A percentile compares a stretch with the other conserved stretches of the same genome.
Evolutionary conservation across 2,329 filamentous ascomycete genomes (phyloP).

Genomic region (Diaporthe eres): DNA sequence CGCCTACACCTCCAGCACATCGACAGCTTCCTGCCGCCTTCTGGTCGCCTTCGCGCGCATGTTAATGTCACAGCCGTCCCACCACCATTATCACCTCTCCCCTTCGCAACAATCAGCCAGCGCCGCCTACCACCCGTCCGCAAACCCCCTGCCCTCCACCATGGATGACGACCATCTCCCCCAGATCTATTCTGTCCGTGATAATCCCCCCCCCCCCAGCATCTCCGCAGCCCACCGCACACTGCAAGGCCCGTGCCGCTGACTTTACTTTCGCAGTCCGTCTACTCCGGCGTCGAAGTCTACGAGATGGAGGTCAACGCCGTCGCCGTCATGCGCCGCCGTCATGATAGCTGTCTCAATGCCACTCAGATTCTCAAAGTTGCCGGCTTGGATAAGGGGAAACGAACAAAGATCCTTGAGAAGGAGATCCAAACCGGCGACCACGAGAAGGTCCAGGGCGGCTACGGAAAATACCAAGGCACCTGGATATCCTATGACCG

Average conservation of each 20-base stretch:
- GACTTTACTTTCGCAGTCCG: slow-evolving; percentile 66
- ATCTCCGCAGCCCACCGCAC: slow-evolving; percentile 23
- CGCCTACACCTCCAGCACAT: slow-evolving; percentile 3
- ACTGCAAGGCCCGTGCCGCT: slow-evolving; percentile 34
- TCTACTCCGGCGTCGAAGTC: slow-evolving; percentile 95
- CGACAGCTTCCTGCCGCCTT: slow-evolving; percentile 42
- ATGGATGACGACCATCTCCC: slow-evolving; percentile 59
- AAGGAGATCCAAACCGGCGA: slow-evolving; percentile 97
- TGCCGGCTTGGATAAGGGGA: slow-evolving; percentile 96
- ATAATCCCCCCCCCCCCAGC: slow-evolving; percentile 17
- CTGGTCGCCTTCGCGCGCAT: slow-evolving; percentile 43
- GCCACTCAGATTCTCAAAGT: slow-evolving; percentile 99
- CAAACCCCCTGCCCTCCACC: slow-evolving; percentile 52
- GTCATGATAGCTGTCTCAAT: slow-evolving; percentile 96
- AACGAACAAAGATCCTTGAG: slow-evolving; percentile 96
- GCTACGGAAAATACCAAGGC: slow-evolving; percentile 98
- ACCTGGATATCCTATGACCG: slow-evolving; percentile 98
- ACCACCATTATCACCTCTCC: slow-evolving; percentile 57
- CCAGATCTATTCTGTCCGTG: slow-evolving; percentile 72
- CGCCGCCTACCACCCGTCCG: slow-evolving; percentile 56
- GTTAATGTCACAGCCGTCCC: slow-evolving; percentile 43
- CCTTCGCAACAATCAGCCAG: slow-evolving; percentile 63
- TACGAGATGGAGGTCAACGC: slow-evolving; percentile 99
- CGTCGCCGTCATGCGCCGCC: slow-evolving; percentile 94
- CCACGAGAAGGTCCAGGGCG: slow-evolving; percentile 98